Evolutionary conservation across 2,329 filamentous ascomycete species (phyloP), one percentile per base, ranked within the genome.

Genomic region (Cladobotryum protrusum): DNA sequence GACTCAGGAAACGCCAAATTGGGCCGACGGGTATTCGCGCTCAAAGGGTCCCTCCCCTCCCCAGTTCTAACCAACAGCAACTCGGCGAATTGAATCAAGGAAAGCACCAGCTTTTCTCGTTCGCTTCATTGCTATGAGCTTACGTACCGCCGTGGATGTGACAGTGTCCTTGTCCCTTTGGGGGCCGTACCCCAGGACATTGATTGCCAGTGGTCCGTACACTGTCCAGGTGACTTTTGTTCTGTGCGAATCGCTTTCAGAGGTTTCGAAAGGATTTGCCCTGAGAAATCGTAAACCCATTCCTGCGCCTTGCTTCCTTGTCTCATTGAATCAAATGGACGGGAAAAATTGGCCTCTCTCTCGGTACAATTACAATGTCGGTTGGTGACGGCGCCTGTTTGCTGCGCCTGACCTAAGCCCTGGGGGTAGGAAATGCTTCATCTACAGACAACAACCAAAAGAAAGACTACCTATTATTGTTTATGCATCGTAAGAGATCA

Each of bases 391-490:
- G 49, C 40, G 34, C 44, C 40, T 32, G 35, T n/a, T 37, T 20
- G 12, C 47, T 45, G 50, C 54, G 54, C 54, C 54, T 56, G 54
- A 56, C 52, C 52, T 36, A 37, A 33, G 50, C 53, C 47, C 43
- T 53, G 32, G 24, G 24, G 39, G 39, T 24, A 18, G 34, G 14
- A 43, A 47, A 39, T 45, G 46, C 46, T 45, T 36, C 24, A 29
- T 29, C 24, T 29, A 29, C 24, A 29, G 24, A 29, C 24, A 29
- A 9, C 24, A 29, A 29, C 24, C 7, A 9, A 29, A 24, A 24
- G 7, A 24, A 24, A 29, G 11, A 9, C 24, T 29, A 29, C 24
- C 24, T 29, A 29, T 29, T 29, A 4, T 29, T 29, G 48, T 37
- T 43, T 24, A 48, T 44, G 49, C 45, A 51, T 29, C 24, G 32